These are phyloP conservation scores for Tolypocladium ophioglossoides DNA, from an alignment of 2,329 filamentous ascomycete genomes.

Conservation along the genomic window DNA sequence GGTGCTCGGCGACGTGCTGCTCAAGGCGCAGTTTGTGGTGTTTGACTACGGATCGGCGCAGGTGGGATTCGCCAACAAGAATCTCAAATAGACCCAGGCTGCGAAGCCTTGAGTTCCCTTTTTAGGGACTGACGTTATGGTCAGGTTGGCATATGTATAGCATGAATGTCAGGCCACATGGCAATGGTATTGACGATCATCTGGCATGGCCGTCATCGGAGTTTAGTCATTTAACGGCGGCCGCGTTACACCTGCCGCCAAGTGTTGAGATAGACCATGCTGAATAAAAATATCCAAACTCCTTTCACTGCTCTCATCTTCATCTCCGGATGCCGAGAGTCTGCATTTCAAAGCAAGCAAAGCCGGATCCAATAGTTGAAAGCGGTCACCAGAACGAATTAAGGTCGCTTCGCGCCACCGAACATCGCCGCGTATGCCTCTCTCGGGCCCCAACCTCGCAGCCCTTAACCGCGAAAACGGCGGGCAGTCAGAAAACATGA, in stretches of 20 bases:
- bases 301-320: background rate
- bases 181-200: background rate
- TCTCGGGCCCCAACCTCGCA: conserved; percentile 6
- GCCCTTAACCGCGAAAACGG: conserved; percentile 4
- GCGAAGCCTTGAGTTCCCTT: too few species aligned
- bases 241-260: background rate
- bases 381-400: background rate
- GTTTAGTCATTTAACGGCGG: background rate
- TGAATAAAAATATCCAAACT: background rate
- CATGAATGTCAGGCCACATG: background rate
- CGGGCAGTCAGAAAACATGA: conserved; percentile 10
- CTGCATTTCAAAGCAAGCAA: background rate
- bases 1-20: conserved; percentile 29
- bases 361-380: background rate
- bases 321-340: background rate
- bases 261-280: background rate
- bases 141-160: background rate
- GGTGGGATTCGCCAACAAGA: conserved; percentile 30
- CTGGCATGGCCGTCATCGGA: background rate
- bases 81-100: background rate
- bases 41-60: conserved; percentile 21
- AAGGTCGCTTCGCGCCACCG: too few species aligned
- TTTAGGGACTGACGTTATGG: too few species aligned
- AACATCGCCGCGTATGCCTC: conserved; percentile 1
- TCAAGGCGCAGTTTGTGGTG: conserved; percentile 34